Conservation (phyloP, 2,329 filamentous ascomycete genomes). For the Calonectria crousiana region DNA sequence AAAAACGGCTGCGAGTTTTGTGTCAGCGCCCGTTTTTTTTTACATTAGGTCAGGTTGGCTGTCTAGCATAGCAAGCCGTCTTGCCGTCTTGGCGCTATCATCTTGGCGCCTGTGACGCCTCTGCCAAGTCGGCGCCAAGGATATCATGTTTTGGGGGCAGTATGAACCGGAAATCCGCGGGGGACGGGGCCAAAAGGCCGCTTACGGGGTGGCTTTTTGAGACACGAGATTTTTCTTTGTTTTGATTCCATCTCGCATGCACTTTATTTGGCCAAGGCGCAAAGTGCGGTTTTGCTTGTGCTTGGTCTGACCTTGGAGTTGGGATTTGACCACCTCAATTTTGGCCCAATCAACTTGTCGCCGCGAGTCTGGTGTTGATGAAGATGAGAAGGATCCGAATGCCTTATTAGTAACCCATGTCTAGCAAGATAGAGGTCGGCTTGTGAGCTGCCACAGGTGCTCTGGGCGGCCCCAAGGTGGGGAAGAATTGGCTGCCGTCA, state of each 20-base stretch:
- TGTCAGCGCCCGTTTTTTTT: not conserved
- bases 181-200: not conserved
- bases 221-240: not conserved
- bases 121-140: conserved; percentile 14
- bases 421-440: not conserved
- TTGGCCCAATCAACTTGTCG: not conserved
- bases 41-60: not conserved
- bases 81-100: conserved; percentile 24
- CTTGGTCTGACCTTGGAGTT: not conserved
- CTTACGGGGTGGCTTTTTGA: not conserved
- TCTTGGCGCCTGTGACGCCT: not conserved
- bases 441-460: not conserved
- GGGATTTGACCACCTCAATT: not conserved
- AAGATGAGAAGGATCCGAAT: not conserved
- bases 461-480: not conserved
- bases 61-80: conserved; percentile 14
- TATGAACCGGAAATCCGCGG: not conserved
- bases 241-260: not conserved
- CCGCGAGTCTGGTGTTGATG: not conserved
- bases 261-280: not conserved
- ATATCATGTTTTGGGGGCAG: not conserved
- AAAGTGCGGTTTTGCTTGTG: not conserved
- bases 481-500: not conserved
- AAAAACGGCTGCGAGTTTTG: not conserved
- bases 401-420: not conserved